Evolutionary conservation across 495 filamentous ascomycete species (phyloP).

Genomic region (Darksidea phi): DNA sequence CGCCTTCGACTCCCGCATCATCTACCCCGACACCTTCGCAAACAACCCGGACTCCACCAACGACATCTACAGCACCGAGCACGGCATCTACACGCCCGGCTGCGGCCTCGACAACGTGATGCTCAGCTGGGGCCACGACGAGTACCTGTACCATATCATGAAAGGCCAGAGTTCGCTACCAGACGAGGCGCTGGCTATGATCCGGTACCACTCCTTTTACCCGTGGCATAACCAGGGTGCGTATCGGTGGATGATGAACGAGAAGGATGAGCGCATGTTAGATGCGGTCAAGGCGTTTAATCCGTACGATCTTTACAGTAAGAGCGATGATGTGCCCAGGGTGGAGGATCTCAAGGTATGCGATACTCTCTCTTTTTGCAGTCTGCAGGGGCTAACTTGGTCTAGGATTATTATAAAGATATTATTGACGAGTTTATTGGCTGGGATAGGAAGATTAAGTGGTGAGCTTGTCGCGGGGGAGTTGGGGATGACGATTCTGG

Average conservation of each 20-base stretch:
- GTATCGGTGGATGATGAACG: constrained; percentile 77
- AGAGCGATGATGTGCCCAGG: constrained; percentile 76
- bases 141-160: constrained; percentile 83
- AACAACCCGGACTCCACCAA: constrained; percentile 68
- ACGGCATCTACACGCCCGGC: constrained; percentile 73
- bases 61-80: constrained; percentile 64
- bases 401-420: constrained; percentile 74
- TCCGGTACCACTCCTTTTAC: constrained; percentile 87
- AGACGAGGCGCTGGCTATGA: constrained; percentile 81
- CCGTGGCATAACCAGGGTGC: constrained; percentile 81
- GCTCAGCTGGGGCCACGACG: constrained; percentile 89
- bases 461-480: constrained; percentile 49
- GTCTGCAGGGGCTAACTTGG: constrained; percentile 9
- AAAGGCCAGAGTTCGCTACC: constrained; percentile 77
- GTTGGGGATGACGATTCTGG: not conserved
- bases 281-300: constrained; percentile 83
- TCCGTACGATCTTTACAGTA: constrained; percentile 88
- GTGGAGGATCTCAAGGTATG: constrained; percentile 68
- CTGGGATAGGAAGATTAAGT: constrained; percentile 64
- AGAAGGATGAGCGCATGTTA: constrained; percentile 74
- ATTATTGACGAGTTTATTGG: constrained; percentile 86
- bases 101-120: constrained; percentile 82
- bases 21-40: constrained; percentile 73
- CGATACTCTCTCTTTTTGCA: not conserved
- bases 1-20: constrained; percentile 70